Evolutionary conservation across 2,329 filamentous ascomycete species (phyloP), one percentile per base, ranked within the genome.

Genomic region (Talaromyces sp.): DNA sequence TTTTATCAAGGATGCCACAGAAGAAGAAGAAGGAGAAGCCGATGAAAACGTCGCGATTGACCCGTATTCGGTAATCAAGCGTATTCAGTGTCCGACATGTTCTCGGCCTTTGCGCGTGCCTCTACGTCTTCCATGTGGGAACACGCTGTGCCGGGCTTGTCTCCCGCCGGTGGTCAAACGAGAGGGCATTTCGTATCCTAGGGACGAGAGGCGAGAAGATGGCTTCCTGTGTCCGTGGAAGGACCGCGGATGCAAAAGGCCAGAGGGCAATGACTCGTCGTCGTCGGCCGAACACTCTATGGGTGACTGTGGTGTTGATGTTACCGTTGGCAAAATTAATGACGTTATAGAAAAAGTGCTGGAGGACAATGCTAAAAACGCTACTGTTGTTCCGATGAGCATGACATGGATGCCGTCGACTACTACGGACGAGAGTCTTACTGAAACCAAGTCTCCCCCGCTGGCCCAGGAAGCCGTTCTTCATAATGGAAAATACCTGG

Each of bases 121-220:
- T 5, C 82, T 92, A 61, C 90, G 90, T 0, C 79, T 96, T 4
- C 92, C 92, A 5, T 97, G 93, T 72, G 92, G 92, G 31, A 86
- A 89, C 70, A 88, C 88, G 10, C 75, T 96, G 10, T 97, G 93
- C 77, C 87, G 84, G 69, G 74, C 75, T 56, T 97, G 93, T 74
- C 76, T 96, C 1, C 92, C 92, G 1, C 76, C 84, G 54, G 77
- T 87, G 2, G 84, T 88, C 68, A 73, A 81, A 16, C 85, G 92
- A 52, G 79, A 80, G 55, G 86, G 91, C 64, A 90, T 96, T 62
- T 89, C 91, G 1, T 96, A 94, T 73, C 92, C 91, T 0, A 86
- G 86, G 16, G 82, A 83, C 1, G 84, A 87, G 6, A 86, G 85
- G 50, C 84, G 92, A 44, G 79, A 86, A 47, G 81, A 86, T 67